phyloP scores from a whole-genome alignment of 768 basidiomycete species.

The Lyophyllum atratum region DNA sequence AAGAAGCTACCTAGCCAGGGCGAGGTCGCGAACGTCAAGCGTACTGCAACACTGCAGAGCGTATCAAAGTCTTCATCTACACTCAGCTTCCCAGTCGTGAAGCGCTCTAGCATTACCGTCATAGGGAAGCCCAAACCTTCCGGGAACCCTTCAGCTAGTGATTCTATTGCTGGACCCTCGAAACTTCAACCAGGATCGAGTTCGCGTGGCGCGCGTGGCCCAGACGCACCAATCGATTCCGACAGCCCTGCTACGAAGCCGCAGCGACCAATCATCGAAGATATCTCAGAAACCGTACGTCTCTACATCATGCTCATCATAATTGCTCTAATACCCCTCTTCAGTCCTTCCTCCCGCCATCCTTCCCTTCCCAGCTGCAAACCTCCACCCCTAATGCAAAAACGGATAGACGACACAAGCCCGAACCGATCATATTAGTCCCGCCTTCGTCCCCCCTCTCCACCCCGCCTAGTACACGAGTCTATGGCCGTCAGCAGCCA shows the following conservation, averaged over 20 bases:
- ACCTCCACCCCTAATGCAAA: constrained; percentile 53
- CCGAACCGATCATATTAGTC: constrained; percentile 38
- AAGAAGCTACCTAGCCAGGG: background rate
- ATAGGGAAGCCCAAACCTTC: constrained; percentile 25
- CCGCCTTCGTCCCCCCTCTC: constrained; percentile 29
- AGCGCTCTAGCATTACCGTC: constrained; percentile 28
- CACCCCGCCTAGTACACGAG: constrained; percentile 24
- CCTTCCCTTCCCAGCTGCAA: constrained; percentile 51
- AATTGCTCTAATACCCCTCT: constrained; percentile 3
- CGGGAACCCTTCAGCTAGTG: background rate
- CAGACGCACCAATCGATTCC: constrained; percentile 2
- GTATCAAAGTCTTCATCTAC: constrained; percentile 25
- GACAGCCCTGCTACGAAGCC: constrained; percentile 1
- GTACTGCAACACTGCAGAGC: background rate
- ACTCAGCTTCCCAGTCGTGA: constrained; percentile 47
- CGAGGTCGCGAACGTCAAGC: constrained; percentile 4
- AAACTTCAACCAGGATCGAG: background rate
- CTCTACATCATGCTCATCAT: background rate
- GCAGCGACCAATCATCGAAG: constrained; percentile 13
- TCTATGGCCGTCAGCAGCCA: constrained; percentile 16
- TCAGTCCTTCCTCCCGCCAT: constrained; percentile 53
- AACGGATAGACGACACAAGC: constrained; percentile 36
- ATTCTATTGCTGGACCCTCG: constrained; percentile 3
- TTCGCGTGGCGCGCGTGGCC: background rate
- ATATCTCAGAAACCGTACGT: constrained; percentile 30